These are phyloP conservation scores for Phytophthora foliorum DNA, from an alignment of 352 stramenopile species.

Conservation along the genomic window DNA sequence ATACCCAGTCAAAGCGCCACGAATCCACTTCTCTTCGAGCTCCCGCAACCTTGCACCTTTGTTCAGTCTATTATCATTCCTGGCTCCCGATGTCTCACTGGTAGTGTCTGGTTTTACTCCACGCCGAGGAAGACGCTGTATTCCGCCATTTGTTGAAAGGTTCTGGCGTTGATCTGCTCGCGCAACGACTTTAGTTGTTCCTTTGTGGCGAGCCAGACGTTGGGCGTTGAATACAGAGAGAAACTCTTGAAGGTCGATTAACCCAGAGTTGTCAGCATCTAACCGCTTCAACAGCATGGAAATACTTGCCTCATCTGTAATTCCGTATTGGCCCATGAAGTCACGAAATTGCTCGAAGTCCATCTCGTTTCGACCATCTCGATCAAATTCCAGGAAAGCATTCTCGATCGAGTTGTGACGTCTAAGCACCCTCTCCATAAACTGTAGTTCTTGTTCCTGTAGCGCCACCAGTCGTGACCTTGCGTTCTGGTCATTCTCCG, in stretches of 20 bases:
- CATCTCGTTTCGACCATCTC: conserved; percentile 42
- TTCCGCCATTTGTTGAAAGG: not conserved
- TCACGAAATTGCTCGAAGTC: conserved; percentile 70
- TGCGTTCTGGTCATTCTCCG: conserved; percentile 20
- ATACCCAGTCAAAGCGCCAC: conserved; percentile 41
- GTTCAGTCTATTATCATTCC: conserved; percentile 4
- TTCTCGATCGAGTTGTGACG: conserved; percentile 53
- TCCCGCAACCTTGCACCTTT: conserved; percentile 38
- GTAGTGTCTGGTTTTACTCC: not conserved
- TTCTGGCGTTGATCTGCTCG: not conserved
- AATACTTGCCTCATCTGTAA: conserved; percentile 61
- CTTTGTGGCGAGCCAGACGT: conserved; percentile 35
- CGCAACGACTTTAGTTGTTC: conserved; percentile 16
- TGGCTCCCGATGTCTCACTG: conserved; percentile 1
- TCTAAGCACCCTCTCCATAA: conserved; percentile 54
- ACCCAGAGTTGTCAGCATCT: conserved; percentile 58
- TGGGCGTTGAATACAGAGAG: conserved; percentile 60
- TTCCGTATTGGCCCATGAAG: conserved; percentile 60
- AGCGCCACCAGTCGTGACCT: conserved; percentile 37
- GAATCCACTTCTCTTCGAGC: conserved; percentile 63
- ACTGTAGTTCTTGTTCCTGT: conserved; percentile 62
- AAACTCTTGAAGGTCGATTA: conserved; percentile 66
- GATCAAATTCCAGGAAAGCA: conserved; percentile 59
- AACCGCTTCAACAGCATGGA: conserved; percentile 55
- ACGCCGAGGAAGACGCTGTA: conserved; percentile 6